Percentiles rank a stretch among this genome's conserved stretches.
These are phyloP conservation scores for Talaromyces sp. DNA, from an alignment of 2,329 filamentous ascomycete genomes.

Conservation along the genomic window DNA sequence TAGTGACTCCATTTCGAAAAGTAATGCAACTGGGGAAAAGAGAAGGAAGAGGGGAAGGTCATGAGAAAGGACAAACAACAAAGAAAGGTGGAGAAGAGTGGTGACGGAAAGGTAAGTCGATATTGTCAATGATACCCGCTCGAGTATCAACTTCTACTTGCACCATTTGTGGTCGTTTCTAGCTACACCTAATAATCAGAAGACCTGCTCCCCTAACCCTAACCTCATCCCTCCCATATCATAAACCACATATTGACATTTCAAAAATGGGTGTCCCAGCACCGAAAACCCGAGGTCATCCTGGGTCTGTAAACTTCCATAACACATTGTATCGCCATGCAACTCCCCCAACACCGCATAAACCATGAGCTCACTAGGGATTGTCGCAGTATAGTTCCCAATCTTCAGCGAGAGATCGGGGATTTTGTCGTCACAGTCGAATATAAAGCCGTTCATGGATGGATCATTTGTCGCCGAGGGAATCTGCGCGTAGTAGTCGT, in stretches of 20 bases:
- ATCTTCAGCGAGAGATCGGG: constrained; percentile 51
- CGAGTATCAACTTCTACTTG: neutral
- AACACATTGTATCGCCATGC: neutral
- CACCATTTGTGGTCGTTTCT: neutral
- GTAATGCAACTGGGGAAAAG: too few species aligned
- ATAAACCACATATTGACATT: constrained; percentile 69
- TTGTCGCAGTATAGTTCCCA: constrained; percentile 42
- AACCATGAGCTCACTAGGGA: constrained; percentile 48
- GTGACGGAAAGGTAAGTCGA: too few species aligned
- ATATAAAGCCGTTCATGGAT: constrained; percentile 49
- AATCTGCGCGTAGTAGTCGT: constrained; percentile 57
- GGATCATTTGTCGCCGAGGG: constrained; percentile 35
- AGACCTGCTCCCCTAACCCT: constrained; percentile 40
- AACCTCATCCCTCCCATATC: constrained; percentile 49
- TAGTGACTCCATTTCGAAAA: too few species aligned
- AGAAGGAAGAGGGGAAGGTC: too few species aligned
- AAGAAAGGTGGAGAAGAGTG: too few species aligned
- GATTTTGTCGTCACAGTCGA: constrained; percentile 47
- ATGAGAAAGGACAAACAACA: too few species aligned
- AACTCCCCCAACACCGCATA: neutral
- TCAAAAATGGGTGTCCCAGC: constrained; percentile 73
- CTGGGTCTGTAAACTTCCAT: constrained; percentile 56
- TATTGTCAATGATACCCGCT: neutral
- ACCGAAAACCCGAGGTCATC: constrained; percentile 57
- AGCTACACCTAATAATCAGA: neutral